Conservation (phyloP, 106 monocot species). For the Acorus gramineus region DNA sequence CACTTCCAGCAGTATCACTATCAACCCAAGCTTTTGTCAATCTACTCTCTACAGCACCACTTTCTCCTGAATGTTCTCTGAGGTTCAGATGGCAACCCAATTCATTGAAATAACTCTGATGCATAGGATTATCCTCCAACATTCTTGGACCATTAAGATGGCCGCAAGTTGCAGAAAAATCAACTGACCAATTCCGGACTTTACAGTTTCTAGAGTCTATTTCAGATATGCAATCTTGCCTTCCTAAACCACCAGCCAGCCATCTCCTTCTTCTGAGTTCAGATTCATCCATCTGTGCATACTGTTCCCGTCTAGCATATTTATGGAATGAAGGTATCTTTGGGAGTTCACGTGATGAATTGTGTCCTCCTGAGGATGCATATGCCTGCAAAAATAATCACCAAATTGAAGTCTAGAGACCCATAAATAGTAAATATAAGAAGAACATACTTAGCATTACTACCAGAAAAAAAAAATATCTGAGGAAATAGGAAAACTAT, state of each 20-base stretch:
- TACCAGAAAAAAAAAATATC: neutral
- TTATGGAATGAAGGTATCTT: conserved; percentile 98
- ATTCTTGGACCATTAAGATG: conserved; percentile 48
- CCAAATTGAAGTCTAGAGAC: neutral
- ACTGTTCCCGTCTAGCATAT: conserved; percentile 79
- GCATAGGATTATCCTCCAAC: conserved; percentile 32
- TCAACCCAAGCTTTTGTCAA: conserved; percentile 91
- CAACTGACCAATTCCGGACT: conserved; percentile 69
- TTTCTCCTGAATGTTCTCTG: conserved; percentile 63
- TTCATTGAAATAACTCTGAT: conserved; percentile 42
- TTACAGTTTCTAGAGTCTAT: conserved; percentile 79
- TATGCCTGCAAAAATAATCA: conserved; percentile 52
- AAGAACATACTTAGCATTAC: too few relatives aligned
- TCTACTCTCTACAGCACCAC: conserved; percentile 49
- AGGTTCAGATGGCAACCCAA: conserved; percentile 29
- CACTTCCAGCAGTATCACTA: conserved; percentile 57
- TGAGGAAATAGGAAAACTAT: neutral
- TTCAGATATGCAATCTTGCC: conserved; percentile 83
- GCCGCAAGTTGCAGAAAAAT: conserved; percentile 40
- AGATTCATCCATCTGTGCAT: conserved; percentile 50
- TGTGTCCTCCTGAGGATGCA: conserved; percentile 70
- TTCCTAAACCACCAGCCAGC: conserved; percentile 32
- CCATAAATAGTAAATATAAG: too few relatives aligned
- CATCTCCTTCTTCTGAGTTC: conserved; percentile 39
- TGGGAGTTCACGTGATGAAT: conserved; percentile 54